Evolutionary conservation across 495 filamentous ascomycete genomes (phyloP).

Genomic region (Neurospora sp.): DNA sequence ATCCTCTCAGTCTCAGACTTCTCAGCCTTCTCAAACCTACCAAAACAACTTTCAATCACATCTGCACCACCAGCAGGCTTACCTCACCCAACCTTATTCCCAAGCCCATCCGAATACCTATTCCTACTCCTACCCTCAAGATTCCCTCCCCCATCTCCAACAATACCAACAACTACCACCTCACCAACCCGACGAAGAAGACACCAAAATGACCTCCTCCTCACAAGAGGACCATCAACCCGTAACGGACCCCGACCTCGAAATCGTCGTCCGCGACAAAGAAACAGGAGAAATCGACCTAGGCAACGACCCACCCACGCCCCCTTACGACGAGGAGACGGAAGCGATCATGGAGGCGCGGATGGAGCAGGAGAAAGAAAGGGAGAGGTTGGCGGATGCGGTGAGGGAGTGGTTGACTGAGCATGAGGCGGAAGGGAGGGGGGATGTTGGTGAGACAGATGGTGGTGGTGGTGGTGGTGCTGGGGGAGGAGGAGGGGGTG

Average conservation of each 20-base stretch:
- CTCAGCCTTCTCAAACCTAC: not conserved
- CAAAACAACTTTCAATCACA: not conserved
- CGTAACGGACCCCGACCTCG: conserved; percentile 32
- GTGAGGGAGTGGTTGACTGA: conserved; percentile 31
- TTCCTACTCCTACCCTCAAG: not conserved
- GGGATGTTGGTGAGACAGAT: not conserved
- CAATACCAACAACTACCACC: not conserved
- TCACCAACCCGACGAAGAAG: not conserved
- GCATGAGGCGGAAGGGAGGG: not conserved
- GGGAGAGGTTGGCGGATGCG: conserved; percentile 40
- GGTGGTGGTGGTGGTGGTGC: not conserved
- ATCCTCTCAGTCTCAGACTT: not conserved
- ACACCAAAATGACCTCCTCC: not conserved
- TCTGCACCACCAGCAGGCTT: not conserved
- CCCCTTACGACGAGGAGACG: conserved; percentile 44
- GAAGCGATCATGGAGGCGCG: conserved; percentile 35
- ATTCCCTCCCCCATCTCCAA: not conserved
- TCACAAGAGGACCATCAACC: not conserved
- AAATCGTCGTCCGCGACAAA: conserved; percentile 67
- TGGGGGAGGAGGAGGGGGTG: not conserved
- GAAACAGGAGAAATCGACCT: conserved; percentile 60
- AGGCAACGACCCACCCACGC: conserved; percentile 47
- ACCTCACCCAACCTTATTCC: not conserved
- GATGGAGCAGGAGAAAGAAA: conserved; percentile 38
- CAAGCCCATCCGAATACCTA: not conserved